phyloP scores from a whole-genome alignment of 1,139 yeast species.

The Yamadazyma aaseri region DNA sequence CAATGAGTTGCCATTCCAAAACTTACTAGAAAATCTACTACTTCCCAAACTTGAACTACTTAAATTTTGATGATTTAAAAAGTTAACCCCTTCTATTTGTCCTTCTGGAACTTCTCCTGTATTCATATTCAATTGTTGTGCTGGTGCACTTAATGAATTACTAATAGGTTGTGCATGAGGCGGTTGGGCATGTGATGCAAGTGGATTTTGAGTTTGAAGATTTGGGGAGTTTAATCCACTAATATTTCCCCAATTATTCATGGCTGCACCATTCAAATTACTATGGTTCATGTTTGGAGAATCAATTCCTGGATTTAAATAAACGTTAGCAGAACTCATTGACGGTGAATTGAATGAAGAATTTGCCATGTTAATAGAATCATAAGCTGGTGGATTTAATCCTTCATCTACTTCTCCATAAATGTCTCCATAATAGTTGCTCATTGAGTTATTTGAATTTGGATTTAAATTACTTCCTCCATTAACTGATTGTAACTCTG shows the following conservation, averaged over 20 bases:
- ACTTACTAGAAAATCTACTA: constrained; percentile 8
- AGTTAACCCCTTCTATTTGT: constrained; percentile 1
- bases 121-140: not conserved
- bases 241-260: constrained; percentile 1
- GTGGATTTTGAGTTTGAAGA: constrained; percentile 6
- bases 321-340: constrained; percentile 1
- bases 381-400: constrained; percentile 3
- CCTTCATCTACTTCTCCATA: constrained; percentile 8
- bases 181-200: constrained; percentile 9
- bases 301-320: constrained; percentile 1
- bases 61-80: constrained; percentile 10
- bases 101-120: not conserved
- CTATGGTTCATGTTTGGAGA: constrained; percentile 1
- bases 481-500: not conserved
- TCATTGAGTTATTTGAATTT: constrained; percentile 1
- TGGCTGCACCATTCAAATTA: not conserved
- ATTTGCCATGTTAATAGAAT: not conserved
- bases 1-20: constrained; percentile 9
- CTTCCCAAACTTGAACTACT: constrained; percentile 12
- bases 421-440: constrained; percentile 12
- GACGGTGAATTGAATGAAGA: not conserved
- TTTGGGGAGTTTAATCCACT: constrained; percentile 8
- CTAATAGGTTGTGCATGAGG: constrained; percentile 1
- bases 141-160: constrained; percentile 6
- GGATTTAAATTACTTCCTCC: not conserved